Conservation (phyloP, 2,329 filamentous ascomycete genomes). For the Epicoccum nigrum region DNA sequence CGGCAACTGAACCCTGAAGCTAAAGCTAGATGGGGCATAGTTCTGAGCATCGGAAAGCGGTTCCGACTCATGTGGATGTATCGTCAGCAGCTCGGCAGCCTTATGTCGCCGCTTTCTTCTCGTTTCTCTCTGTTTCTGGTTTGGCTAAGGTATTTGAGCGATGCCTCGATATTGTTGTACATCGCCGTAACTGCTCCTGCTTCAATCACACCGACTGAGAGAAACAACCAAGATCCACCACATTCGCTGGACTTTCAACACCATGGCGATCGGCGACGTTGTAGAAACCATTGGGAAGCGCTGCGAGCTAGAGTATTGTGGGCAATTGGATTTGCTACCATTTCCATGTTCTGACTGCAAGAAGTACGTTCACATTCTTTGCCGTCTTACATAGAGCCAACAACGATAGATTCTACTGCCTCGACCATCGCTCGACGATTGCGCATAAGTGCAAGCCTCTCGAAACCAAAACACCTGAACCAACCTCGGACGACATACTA, state of each 20-base stretch:
- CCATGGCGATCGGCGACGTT: constrained; percentile 71
- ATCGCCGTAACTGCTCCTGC: no score
- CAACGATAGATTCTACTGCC: constrained; percentile 74
- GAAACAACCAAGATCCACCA: background rate
- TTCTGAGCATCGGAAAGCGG: constrained; percentile 11
- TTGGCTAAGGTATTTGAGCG: no score
- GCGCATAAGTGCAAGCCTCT: constrained; percentile 77
- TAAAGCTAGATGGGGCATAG: background rate
- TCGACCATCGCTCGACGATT: constrained; percentile 88
- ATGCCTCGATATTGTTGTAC: no score
- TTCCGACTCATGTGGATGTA: constrained; percentile 22
- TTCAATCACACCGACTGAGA: background rate
- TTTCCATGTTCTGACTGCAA: constrained; percentile 91
- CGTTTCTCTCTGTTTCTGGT: constrained; percentile 3
- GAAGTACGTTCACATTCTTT: constrained; percentile 47
- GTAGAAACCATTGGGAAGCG: constrained; percentile 86
- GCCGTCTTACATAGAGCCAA: constrained; percentile 16
- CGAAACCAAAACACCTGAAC: no score
- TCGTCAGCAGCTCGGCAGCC: constrained; percentile 18
- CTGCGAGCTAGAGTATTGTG: constrained; percentile 90
- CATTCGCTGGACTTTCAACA: constrained; percentile 42
- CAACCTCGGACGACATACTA: background rate
- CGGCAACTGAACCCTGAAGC: background rate
- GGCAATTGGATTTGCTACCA: constrained; percentile 93
- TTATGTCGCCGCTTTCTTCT: constrained; percentile 1